These are phyloP conservation scores for Jacaranda mimosifolia DNA, from an alignment of 257 asterid genomes.

Conservation along the genomic window DNA sequence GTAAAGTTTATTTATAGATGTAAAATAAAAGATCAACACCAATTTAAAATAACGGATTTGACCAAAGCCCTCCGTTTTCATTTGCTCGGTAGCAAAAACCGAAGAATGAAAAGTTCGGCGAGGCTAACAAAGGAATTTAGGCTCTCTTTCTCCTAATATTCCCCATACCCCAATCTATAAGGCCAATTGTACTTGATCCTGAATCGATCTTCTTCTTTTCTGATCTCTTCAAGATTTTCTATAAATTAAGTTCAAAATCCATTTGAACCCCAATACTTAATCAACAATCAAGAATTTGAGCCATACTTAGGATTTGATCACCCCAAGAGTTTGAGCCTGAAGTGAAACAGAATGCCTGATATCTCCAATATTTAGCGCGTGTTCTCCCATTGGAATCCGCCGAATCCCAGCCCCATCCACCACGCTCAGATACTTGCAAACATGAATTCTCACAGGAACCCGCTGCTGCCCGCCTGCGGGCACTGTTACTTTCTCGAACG, in stretches of 20 bases:
- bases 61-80: too few relatives aligned
- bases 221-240: constrained; percentile 23
- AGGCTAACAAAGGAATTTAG: background rate
- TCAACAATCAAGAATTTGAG: background rate
- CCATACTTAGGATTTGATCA: constrained; percentile 45
- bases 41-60: too few relatives aligned
- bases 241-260: background rate
- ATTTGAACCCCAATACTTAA: background rate
- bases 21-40: too few relatives aligned
- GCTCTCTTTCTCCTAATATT: background rate
- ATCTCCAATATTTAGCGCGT: constrained; percentile 69
- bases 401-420: constrained; percentile 76
- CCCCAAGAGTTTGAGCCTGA: constrained; percentile 53
- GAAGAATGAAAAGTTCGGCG: too few relatives aligned
- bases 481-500: constrained; percentile 66
- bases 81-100: background rate
- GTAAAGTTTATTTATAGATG: too few relatives aligned
- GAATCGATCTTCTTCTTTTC: background rate
- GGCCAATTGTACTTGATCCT: background rate
- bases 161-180: background rate
- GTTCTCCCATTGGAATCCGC: constrained; percentile 84
- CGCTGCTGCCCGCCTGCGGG: constrained; percentile 46
- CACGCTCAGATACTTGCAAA: constrained; percentile 78
- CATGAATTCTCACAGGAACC: constrained; percentile 58
- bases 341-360: constrained; percentile 67